Evolutionary conservation across 768 basidiomycete species (phyloP).

Genomic region (Boletus rubescentipes): DNA sequence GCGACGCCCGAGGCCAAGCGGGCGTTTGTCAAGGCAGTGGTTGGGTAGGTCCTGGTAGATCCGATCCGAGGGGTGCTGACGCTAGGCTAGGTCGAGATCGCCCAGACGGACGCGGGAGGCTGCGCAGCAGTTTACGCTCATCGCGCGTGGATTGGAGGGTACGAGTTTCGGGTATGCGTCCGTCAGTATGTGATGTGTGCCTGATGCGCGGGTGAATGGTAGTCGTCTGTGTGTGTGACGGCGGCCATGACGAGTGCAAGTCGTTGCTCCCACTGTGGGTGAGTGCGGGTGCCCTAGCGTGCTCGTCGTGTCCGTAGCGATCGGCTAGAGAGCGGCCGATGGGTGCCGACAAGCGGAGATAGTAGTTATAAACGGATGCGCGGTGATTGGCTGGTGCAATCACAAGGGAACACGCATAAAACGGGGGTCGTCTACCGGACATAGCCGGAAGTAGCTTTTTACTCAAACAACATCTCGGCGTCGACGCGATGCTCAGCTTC

Average conservation of each 20-base stretch:
- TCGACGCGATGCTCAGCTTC: constrained; percentile 59
- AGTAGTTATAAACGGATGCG: too few relatives aligned
- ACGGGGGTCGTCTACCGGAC: constrained; percentile 15
- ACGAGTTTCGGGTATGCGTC: constrained; percentile 85
- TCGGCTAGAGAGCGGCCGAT: too few relatives aligned
- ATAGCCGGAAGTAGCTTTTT: constrained; percentile 26
- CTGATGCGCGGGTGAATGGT: not conserved
- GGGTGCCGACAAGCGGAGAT: too few relatives aligned
- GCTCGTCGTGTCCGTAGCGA: too few relatives aligned
- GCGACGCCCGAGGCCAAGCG: constrained; percentile 76
- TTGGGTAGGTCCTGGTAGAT: constrained; percentile 46
- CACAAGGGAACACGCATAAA: constrained; percentile 32
- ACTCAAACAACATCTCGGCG: not conserved
- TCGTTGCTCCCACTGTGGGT: too few relatives aligned
- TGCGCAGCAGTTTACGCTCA: constrained; percentile 81
- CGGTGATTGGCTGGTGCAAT: not conserved
- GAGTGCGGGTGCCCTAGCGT: too few relatives aligned
- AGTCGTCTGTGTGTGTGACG: not conserved
- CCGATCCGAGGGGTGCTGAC: not conserved
- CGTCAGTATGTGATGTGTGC: constrained; percentile 45
- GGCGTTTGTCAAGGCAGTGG: constrained; percentile 69
- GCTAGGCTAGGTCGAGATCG: constrained; percentile 57
- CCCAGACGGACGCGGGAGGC: constrained; percentile 76
- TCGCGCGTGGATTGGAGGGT: constrained; percentile 81
- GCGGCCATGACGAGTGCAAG: too few relatives aligned